Percentiles rank a stretch among this genome's conserved stretches.
phyloP scores from a whole-genome alignment of 345 rosid species.

The Boechera retrofracta region DNA sequence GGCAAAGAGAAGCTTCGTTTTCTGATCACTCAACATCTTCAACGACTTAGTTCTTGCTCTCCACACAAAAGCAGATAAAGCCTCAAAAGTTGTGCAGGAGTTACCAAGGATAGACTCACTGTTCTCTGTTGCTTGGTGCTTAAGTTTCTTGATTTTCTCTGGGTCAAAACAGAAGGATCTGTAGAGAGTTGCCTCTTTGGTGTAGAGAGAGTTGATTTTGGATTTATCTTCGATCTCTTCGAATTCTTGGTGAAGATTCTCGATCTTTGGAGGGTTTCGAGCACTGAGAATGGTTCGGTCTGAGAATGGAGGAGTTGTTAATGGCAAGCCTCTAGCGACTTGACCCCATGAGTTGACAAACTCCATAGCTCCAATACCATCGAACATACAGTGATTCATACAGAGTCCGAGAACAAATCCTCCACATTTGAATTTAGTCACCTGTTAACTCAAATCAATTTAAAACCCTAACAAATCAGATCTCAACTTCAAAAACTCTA shows the following conservation, averaged over 20 bases:
- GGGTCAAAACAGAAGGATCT: constrained; percentile 76
- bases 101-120: constrained; percentile 49
- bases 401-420: constrained; percentile 78
- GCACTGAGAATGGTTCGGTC: constrained; percentile 65
- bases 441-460: constrained; percentile 47
- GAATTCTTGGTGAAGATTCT: constrained; percentile 68
- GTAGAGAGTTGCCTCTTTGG: constrained; percentile 58
- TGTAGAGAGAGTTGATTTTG: constrained; percentile 53
- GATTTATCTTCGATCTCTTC: constrained; percentile 68
- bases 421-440: constrained; percentile 79
- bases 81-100: constrained; percentile 75
- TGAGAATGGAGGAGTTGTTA: constrained; percentile 59
- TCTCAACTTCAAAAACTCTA: background rate
- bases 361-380: constrained; percentile 90
- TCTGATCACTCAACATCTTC: constrained; percentile 61
- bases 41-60: constrained; percentile 78
- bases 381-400: constrained; percentile 86
- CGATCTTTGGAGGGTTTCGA: constrained; percentile 61
- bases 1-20: constrained; percentile 83
- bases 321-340: constrained; percentile 70
- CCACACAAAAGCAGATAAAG: constrained; percentile 89
- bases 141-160: constrained; percentile 69
- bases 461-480: constrained; percentile 9
- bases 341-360: constrained; percentile 88
- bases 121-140: constrained; percentile 59